Evolutionary conservation across 257 asterid species (phyloP).

Genomic region (Knoxia roxburghii): DNA sequence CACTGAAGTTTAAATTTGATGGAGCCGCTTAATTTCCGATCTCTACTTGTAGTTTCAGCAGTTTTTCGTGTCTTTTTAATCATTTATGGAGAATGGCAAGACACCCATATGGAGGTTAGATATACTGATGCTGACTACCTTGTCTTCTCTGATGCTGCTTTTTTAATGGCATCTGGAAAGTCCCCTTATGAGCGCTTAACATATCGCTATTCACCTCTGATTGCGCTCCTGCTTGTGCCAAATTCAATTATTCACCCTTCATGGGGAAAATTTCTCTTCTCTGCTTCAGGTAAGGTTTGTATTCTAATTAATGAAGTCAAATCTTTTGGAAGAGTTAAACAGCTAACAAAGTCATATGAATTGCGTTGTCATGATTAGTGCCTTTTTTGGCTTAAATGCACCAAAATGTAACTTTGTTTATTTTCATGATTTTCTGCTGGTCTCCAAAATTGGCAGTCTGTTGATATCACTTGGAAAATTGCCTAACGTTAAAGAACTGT

Average conservation of each 20-base stretch:
- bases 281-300: conserved; percentile 57
- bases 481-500: not conserved
- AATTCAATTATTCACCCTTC: conserved; percentile 69
- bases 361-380: not conserved
- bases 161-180: conserved; percentile 62
- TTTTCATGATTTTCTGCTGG: not conserved
- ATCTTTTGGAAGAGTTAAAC: not conserved
- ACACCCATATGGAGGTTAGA: conserved; percentile 81
- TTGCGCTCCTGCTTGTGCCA: conserved; percentile 78
- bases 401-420: not conserved
- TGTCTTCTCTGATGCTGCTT: conserved; percentile 91
- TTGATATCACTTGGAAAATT: not conserved
- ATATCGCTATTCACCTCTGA: conserved; percentile 86
- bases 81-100: conserved; percentile 94
- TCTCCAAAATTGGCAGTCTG: not conserved
- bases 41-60: conserved; percentile 60
- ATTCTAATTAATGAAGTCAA: not conserved
- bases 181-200: conserved; percentile 90
- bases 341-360: not conserved
- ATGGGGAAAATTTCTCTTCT: conserved; percentile 85
- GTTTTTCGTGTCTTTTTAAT: conserved; percentile 59
- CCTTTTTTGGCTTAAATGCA: not conserved
- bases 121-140: conserved; percentile 88
- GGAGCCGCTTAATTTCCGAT: conserved; percentile 39
- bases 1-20: conserved; percentile 14